Percentiles rank a stretch among this genome's conserved stretches.
These are phyloP conservation scores for Cercis canadensis DNA, from an alignment of 306 rosid genomes.

Conservation along the genomic window DNA sequence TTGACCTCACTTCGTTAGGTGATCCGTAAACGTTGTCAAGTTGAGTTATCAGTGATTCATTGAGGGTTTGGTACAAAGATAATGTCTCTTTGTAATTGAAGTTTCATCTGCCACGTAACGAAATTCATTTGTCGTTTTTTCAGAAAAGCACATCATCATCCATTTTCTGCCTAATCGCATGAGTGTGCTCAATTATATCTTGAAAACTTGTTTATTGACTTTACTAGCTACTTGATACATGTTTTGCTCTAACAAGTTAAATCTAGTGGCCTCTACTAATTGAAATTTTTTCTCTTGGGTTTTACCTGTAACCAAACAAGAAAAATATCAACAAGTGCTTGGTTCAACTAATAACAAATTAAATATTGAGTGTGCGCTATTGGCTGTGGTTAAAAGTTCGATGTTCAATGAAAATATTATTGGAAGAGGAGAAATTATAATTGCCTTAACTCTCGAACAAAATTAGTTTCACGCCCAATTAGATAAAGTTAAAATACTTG, in stretches of 20 bases:
- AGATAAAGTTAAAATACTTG: too few relatives aligned
- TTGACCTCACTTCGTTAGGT: constrained; percentile 44
- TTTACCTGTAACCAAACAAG: too few relatives aligned
- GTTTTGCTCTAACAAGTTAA: neutral
- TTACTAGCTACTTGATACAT: neutral
- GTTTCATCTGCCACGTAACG: constrained; percentile 45
- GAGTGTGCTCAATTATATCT: constrained; percentile 18
- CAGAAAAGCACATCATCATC: constrained; percentile 2
- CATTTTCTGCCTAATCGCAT: neutral
- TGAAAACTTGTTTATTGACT: neutral
- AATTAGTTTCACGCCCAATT: too few relatives aligned
- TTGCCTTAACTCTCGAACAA: too few relatives aligned
- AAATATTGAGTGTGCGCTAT: too few relatives aligned
- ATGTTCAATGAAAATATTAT: too few relatives aligned
- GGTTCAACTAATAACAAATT: too few relatives aligned
- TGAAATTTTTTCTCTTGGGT: too few relatives aligned
- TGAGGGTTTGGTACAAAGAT: constrained; percentile 40
- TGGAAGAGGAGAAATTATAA: too few relatives aligned
- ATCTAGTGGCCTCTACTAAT: too few relatives aligned
- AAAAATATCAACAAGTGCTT: too few relatives aligned
- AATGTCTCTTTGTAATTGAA: constrained; percentile 32
- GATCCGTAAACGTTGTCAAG: constrained; percentile 35
- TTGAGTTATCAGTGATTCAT: constrained; percentile 37
- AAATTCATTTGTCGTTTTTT: constrained; percentile 29
- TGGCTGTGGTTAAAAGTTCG: too few relatives aligned